Evolutionary conservation across 2,329 filamentous ascomycete genomes (phyloP).

Genomic region (Cladosporium sp.): DNA sequence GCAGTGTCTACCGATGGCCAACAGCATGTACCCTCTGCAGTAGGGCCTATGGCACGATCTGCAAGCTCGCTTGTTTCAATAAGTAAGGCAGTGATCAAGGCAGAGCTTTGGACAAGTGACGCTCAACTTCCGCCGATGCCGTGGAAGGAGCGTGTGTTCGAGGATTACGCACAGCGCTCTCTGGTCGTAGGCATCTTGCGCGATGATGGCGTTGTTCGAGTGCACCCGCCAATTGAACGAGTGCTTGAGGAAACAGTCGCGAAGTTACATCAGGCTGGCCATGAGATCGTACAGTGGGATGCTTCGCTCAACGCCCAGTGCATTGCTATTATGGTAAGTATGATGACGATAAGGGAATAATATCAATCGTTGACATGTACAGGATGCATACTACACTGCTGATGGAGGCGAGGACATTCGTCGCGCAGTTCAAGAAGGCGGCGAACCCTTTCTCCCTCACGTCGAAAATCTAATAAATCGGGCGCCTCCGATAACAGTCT

Average conservation of each 20-base stretch:
- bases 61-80: conserved; percentile 47
- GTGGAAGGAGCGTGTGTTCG: conserved; percentile 35
- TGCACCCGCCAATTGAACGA: conserved; percentile 22
- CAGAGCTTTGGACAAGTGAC: conserved; percentile 41
- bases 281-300: conserved; percentile 42
- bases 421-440: conserved; percentile 49
- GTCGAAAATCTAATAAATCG: conserved; percentile 55
- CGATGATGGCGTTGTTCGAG: conserved; percentile 25
- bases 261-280: conserved; percentile 24
- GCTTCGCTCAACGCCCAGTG: conserved; percentile 51
- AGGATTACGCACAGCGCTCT: conserved; percentile 10
- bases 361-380: conserved; percentile 5
- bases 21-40: conserved; percentile 59
- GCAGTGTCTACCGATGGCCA: conserved; percentile 61
- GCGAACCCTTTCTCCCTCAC: conserved; percentile 58
- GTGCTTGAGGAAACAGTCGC: conserved; percentile 15
- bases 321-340: conserved; percentile 50
- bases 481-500: conserved; percentile 54
- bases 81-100: conserved; percentile 29
- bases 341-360: neutral
- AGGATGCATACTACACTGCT: conserved; percentile 58
- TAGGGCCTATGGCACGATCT: conserved; percentile 57
- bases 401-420: conserved; percentile 63
- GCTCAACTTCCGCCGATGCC: conserved; percentile 39
- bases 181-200: conserved; percentile 23